Conservation (phyloP, 2,329 filamentous ascomycete species). For the Hymenoscyphus repandus region DNA sequence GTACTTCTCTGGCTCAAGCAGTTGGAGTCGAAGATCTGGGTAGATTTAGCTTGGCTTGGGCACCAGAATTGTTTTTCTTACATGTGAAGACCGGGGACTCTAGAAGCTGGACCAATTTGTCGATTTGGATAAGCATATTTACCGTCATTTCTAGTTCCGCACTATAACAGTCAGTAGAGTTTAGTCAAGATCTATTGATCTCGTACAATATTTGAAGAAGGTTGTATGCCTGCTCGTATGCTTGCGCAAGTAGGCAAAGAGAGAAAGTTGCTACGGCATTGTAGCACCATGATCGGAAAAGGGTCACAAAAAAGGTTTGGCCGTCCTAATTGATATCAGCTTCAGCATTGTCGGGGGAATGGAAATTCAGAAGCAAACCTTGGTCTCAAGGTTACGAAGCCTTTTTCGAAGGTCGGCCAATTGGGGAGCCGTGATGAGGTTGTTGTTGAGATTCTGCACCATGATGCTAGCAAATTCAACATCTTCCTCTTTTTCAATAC, state of each 20-base stretch:
- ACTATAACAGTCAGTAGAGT: slow-evolving; percentile 42
- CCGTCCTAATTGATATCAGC: slow-evolving; percentile 58
- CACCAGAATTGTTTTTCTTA: slow-evolving; percentile 40
- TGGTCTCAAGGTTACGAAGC: slow-evolving; percentile 83
- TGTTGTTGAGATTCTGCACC: slow-evolving; percentile 99
- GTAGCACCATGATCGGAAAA: slow-evolving; percentile 97
- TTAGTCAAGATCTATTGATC: not conserved
- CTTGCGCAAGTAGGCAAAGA: slow-evolving; percentile 88
- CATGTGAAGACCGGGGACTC: slow-evolving; percentile 98
- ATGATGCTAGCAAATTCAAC: slow-evolving; percentile 99
- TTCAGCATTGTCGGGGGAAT: not conserved
- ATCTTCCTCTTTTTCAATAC: slow-evolving; percentile 95
- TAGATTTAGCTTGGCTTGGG: slow-evolving; percentile 14
- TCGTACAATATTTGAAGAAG: slow-evolving; percentile 85
- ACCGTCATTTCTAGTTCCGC: slow-evolving; percentile 98
- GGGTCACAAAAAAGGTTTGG: slow-evolving; percentile 87
- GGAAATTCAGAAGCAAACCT: slow-evolving; percentile 41
- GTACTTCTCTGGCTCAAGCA: slow-evolving; percentile 91
- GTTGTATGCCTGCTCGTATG: slow-evolving; percentile 97
- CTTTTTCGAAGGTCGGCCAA: slow-evolving; percentile 85
- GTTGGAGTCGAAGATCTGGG: slow-evolving; percentile 82
- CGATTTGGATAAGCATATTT: slow-evolving; percentile 96
- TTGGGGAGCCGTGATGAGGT: slow-evolving; percentile 94
- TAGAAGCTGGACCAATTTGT: slow-evolving; percentile 93
- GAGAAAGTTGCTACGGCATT: slow-evolving; percentile 98